Base-by-base conservation (phyloP, 768 basidiomycete species). In the Macrolepiota fuliginosa region DNA sequence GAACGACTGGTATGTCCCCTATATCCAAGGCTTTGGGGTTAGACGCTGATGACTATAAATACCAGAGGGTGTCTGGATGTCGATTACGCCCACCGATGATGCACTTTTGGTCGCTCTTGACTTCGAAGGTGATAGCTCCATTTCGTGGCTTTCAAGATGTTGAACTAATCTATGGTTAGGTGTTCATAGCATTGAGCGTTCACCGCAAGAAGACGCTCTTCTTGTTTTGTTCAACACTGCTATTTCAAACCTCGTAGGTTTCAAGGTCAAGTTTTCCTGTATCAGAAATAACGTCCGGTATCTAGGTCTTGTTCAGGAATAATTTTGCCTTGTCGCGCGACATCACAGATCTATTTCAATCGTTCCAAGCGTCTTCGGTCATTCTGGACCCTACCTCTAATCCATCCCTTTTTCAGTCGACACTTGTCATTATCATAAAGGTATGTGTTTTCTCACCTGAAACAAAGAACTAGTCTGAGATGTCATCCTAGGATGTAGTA, bases 211-310 rank as follows among this genome's bases (percentile, higher is more conserved):
- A 66, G 87, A 88, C 51, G 84, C 82, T 0, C 72, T 88, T 2
- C 76, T 88, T 1, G 86, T 88, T 2, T 69, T 88, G 10, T 87
- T 88, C 69, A 88, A 86, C 64, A 82, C 85, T 0, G 87, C 86
- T 0, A 77, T 88, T 10, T 88, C 87, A 1, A 88, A 88, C 65
- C 67, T 87, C 62, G 86, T 85, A 60, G 2, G 46, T 25, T 35
- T 37, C 35, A 13, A 27, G 6, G n/a, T 5, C 3, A 2, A 12
- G 40, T n/a, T 12, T 42, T 13, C 40, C 5, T 17, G n/a, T 42
- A n/a, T n/a, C 40, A 42, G 40, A 17, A 17, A 17, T 17, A 1
- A 42, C 40, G 15, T 15, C 13, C 17, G 40, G 24, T 40, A 40
- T n/a, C 61, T 42, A 87, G 86, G 83, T 88, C 1, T 70, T 87